Percentiles rank a stretch among this genome's conserved stretches.
Conservation (phyloP, 768 basidiomycete species). For the Pisolithus sp. region DNA sequence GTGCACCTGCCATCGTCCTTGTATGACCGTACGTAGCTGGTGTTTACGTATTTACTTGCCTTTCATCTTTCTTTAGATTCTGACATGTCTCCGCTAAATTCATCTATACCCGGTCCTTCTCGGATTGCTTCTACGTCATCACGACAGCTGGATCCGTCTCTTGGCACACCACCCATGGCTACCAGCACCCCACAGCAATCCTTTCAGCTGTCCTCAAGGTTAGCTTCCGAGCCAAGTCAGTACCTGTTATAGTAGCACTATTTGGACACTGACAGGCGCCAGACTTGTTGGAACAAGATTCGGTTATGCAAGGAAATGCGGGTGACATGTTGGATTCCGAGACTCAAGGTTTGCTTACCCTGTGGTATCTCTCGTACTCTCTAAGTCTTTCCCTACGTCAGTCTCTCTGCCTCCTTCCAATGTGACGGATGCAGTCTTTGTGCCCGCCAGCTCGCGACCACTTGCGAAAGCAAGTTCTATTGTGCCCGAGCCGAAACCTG, state of each 20-base stretch:
- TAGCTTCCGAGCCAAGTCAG: constrained; percentile 52
- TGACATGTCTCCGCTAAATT: constrained; percentile 13
- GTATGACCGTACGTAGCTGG: constrained; percentile 31
- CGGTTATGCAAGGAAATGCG: constrained; percentile 65
- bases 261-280: constrained; percentile 4
- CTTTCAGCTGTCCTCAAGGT: constrained; percentile 49
- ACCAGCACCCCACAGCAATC: constrained; percentile 50
- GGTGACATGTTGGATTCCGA: constrained; percentile 50
- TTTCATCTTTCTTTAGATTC: constrained; percentile 4
- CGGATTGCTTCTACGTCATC: constrained; percentile 29
- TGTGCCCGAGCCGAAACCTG: constrained; percentile 11
- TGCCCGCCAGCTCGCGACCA: background rate
- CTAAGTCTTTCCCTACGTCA: background rate
- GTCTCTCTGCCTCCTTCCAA: background rate
- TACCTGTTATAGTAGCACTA: background rate
- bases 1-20: constrained; percentile 26
- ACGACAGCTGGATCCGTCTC: constrained; percentile 34
- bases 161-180: constrained; percentile 39
- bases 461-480: background rate
- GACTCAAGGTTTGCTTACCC: constrained; percentile 25
- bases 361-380: background rate
- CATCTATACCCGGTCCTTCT: constrained; percentile 11
- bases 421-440: background rate
- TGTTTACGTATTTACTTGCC: background rate
- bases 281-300: constrained; percentile 67